These are phyloP conservation scores for Massospora cicadina DNA, from an alignment of 371 early-diverging fungal species.

Conservation along the genomic window DNA sequence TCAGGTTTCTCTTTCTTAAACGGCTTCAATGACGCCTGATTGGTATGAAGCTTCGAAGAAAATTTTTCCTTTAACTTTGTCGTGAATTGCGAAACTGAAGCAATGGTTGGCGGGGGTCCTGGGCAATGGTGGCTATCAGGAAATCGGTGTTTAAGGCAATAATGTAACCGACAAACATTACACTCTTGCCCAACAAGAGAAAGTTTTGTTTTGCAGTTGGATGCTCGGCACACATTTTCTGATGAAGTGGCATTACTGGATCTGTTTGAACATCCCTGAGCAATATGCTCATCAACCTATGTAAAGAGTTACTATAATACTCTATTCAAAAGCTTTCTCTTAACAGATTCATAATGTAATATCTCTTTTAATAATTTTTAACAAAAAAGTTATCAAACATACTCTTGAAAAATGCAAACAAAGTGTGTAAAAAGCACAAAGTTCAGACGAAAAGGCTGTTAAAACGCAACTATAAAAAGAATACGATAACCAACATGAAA, in stretches of 20 bases:
- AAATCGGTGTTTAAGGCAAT: conserved; percentile 8
- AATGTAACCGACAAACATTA: not conserved
- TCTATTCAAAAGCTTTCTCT: too few relatives aligned
- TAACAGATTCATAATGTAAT: too few relatives aligned
- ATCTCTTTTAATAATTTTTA: too few relatives aligned
- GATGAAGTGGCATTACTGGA: not conserved
- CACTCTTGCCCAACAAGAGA: not conserved
- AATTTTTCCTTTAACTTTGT: not conserved
- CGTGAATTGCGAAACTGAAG: not conserved
- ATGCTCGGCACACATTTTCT: not conserved
- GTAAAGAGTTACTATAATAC: too few relatives aligned
- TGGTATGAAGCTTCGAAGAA: not conserved
- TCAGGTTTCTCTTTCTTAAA: not conserved
- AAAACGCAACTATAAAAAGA: too few relatives aligned
- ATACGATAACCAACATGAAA: too few relatives aligned
- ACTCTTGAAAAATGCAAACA: too few relatives aligned
- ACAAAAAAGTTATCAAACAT: too few relatives aligned
- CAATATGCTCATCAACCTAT: conserved; percentile 7
- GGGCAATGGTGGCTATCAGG: not conserved
- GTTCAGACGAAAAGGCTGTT: too few relatives aligned
- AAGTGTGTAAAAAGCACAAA: too few relatives aligned
- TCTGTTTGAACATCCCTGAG: not conserved
- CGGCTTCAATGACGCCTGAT: not conserved
- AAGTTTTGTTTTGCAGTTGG: not conserved
- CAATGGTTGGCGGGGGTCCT: not conserved